Conservation (phyloP, 306 rosid species). For the Cicer chorassanicum region DNA sequence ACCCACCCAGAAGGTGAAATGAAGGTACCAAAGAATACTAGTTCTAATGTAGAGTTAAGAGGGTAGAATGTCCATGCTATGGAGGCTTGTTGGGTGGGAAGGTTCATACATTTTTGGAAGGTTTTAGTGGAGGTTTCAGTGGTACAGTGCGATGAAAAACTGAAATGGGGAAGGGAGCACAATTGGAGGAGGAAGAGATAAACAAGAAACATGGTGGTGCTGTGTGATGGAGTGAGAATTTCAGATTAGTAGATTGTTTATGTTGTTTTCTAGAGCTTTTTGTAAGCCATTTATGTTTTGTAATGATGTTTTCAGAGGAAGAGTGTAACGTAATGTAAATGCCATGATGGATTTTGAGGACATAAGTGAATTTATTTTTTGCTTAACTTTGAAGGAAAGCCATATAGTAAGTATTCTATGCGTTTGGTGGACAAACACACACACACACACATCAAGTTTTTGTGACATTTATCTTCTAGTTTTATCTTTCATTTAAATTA, state of each 20-base stretch:
- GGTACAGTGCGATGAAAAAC: constrained; percentile 74
- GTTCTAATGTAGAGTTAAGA: constrained; percentile 72
- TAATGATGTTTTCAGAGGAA: constrained; percentile 43
- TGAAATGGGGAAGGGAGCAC: constrained; percentile 46
- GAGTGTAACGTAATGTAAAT: constrained; percentile 34
- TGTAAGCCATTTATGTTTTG: constrained; percentile 40
- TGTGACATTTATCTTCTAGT: no score
- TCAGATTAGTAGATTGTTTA: constrained; percentile 28
- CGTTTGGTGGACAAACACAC: constrained; percentile 55
- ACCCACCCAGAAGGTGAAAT: constrained; percentile 99
- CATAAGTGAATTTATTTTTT: constrained; percentile 39
- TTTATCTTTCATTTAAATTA: no score
- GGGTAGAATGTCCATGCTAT: constrained; percentile 94
- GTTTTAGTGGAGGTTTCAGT: constrained; percentile 61
- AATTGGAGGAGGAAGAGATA: constrained; percentile 43
- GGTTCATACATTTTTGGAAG: constrained; percentile 79
- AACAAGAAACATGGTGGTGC: constrained; percentile 47
- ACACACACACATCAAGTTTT: neutral
- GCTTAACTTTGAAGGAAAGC: constrained; percentile 87
- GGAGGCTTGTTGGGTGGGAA: constrained; percentile 92
- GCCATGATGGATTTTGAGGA: constrained; percentile 45
- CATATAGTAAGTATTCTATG: constrained; percentile 27
- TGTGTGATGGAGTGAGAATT: neutral
- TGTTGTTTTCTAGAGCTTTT: constrained; percentile 8
- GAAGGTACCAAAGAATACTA: constrained; percentile 84